These are phyloP conservation scores for Senna siamea DNA, from an alignment of 306 rosid genomes.

Conservation along the genomic window DNA sequence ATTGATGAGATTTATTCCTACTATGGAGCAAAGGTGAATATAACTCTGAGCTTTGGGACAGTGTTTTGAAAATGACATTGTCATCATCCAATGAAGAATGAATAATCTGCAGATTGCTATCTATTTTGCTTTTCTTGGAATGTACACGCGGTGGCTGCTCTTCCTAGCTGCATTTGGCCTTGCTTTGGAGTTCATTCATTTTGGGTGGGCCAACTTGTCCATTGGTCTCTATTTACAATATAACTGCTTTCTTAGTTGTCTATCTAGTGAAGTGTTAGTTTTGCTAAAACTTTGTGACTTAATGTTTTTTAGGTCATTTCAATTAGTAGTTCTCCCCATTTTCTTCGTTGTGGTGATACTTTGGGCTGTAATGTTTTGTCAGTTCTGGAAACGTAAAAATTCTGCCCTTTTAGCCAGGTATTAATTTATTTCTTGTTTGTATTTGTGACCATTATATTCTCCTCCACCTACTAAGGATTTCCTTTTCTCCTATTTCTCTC, in stretches of 20 bases:
- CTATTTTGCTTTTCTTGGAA: constrained; percentile 97
- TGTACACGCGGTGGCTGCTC: constrained; percentile 91
- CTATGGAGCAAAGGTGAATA: constrained; percentile 83
- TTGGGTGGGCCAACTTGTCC: constrained; percentile 63
- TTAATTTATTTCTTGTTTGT: constrained; percentile 10
- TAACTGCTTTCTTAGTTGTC: constrained; percentile 28
- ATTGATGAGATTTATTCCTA: constrained; percentile 84
- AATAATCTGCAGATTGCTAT: constrained; percentile 72
- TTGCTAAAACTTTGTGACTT: constrained; percentile 2
- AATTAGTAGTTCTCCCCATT: constrained; percentile 70
- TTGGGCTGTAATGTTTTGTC: constrained; percentile 93
- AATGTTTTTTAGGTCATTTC: constrained; percentile 65
- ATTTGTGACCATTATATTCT: constrained; percentile 4
- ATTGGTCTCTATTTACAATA: constrained; percentile 17
- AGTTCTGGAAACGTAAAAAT: constrained; percentile 97
- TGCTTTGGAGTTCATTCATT: constrained; percentile 69
- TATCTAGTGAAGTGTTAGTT: constrained; percentile 29
- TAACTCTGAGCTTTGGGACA: constrained; percentile 20
- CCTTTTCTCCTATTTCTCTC: neutral
- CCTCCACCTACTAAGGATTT: constrained; percentile 12
- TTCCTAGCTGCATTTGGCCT: constrained; percentile 85
- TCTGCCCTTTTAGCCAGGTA: constrained; percentile 91
- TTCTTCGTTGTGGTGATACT: constrained; percentile 74
- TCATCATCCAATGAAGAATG: constrained; percentile 37
- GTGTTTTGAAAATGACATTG: constrained; percentile 19